Base-by-base conservation (phyloP, 331 rosid species). In the Prunus yedoensis region DNA sequence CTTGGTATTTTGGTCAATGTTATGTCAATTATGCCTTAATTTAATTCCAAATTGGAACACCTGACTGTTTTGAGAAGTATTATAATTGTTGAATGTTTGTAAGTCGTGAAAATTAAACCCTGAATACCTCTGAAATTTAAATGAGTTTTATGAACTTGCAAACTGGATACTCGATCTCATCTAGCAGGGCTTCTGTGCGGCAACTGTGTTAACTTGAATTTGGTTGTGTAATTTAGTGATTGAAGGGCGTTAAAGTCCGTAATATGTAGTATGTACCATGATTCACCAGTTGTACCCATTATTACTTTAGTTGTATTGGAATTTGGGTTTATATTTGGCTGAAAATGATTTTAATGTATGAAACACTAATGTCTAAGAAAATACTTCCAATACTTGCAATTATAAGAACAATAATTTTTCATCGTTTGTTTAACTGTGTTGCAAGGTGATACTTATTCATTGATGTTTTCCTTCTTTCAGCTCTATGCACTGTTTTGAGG, bases 401-500 rank as follows among this genome's bases (percentile, higher is more conserved):
- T 63, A 17, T 83, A 66, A n/a, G 43, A 54, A 62, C 13, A 17
- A 50, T 18, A 64, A 23, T 17, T 15, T 47, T 51, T 25, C 23
- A 4, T 38, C 15, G 56, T 75, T 77, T 68, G 57, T 27, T 70
- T 23, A 52, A 10, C 50, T 28, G 59, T 57, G 13, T 68, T 75
- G 64, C 77, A 74, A 74, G 66, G 58, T 70, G 75, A 78, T 58
- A 30, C 58, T 71, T 47, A 69, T 78, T 71, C 66, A 21, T 79
- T 47, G 46, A 46, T 77, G 49, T 32, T 79, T 68, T 68, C 50
- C 68, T 49, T 80, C 82, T 83, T 83, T 54, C 81, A 95, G 99
- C 86, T 95, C 99, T 71, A 85, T 95, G 93, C 99, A 92, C 85
- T 89, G 97, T 74, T 95, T 95, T 80, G 99, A 95, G 92, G 97